These are phyloP conservation scores for Juglanconis juglandina DNA, from an alignment of 2,329 filamentous ascomycete genomes.

Conservation along the genomic window DNA sequence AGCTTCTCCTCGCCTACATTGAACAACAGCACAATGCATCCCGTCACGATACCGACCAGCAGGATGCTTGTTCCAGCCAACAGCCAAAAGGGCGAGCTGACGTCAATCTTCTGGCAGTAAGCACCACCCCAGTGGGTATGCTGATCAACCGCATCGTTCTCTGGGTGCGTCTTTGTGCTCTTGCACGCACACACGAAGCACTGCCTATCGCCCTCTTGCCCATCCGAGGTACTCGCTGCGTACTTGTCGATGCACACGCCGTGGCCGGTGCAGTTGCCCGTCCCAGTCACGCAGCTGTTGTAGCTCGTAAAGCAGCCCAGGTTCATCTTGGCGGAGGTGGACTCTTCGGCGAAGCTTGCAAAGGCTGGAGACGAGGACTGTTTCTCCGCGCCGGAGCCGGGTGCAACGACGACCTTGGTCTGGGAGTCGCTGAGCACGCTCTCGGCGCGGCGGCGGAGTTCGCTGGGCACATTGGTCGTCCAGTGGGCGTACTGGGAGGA, in stretches of 20 bases:
- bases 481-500: constrained; percentile 35
- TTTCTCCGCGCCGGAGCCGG: constrained; percentile 16
- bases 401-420: constrained; percentile 20
- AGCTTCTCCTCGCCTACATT: constrained; percentile 82
- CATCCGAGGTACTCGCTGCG: constrained; percentile 38
- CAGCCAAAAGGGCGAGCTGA: constrained; percentile 86
- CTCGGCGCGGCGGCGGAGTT: constrained; percentile 49
- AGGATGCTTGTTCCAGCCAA: constrained; percentile 71
- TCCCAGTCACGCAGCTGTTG: constrained; percentile 65
- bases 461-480: constrained; percentile 35
- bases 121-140: constrained; percentile 70
- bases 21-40: constrained; percentile 75
- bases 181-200: constrained; percentile 82
- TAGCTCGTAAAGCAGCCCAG: constrained; percentile 69
- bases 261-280: constrained; percentile 78
- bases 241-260: constrained; percentile 72
- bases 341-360: constrained; percentile 30
- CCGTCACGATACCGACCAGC: constrained; percentile 64
- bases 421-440: constrained; percentile 37
- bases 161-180: constrained; percentile 46
- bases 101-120: constrained; percentile 86
- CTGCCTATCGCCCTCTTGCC: constrained; percentile 33
- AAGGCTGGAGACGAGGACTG: constrained; percentile 27
- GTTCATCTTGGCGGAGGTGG: constrained; percentile 48
- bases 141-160: constrained; percentile 38